phyloP scores from a whole-genome alignment of 495 filamentous ascomycete genomes.

The Melanomma pulvis-pyrius region DNA sequence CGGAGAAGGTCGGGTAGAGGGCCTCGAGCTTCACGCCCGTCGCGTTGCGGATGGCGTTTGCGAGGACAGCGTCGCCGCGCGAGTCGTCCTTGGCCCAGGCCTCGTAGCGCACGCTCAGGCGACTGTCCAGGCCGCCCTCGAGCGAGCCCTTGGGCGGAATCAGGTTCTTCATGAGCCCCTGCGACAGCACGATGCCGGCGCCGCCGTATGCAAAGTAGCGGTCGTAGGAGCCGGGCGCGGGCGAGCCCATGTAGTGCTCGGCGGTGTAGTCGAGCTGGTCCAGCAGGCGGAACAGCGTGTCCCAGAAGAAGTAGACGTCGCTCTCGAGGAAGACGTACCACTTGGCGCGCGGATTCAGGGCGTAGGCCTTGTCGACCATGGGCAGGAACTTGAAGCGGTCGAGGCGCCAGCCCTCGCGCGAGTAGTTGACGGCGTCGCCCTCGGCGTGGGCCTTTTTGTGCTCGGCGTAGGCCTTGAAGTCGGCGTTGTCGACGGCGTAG shows the following conservation, averaged over 20 bases:
- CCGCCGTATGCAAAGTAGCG: slow-evolving; percentile 30
- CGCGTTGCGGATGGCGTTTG: slow-evolving; percentile 27
- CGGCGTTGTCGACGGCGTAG: slow-evolving; percentile 43
- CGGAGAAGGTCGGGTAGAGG: slow-evolving; percentile 32
- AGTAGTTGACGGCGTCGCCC: slow-evolving; percentile 27
- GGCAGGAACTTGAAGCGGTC: slow-evolving; percentile 37
- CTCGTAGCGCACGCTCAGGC: slow-evolving; percentile 25
- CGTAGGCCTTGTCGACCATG: slow-evolving; percentile 38
- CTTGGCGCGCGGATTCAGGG: slow-evolving; percentile 21
- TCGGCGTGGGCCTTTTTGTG: slow-evolving; percentile 37
- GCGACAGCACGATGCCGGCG: slow-evolving; percentile 35
- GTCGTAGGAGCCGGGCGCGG: slow-evolving; percentile 8
- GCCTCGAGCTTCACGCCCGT: slow-evolving; percentile 25
- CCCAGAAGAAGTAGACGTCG: slow-evolving; percentile 36
- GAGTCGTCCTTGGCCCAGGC: slow-evolving; percentile 25
- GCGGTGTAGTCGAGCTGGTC: slow-evolving; percentile 19
- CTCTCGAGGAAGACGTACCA: slow-evolving; percentile 37
- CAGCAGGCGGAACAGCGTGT: slow-evolving; percentile 36
- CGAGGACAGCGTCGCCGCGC: slow-evolving; percentile 32
- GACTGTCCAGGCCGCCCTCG: not conserved
- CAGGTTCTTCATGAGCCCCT: slow-evolving; percentile 32
- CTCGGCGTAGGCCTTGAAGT: slow-evolving; percentile 48
- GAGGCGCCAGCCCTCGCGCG: slow-evolving; percentile 26
- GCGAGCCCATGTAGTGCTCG: slow-evolving; percentile 33
- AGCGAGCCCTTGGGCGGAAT: not conserved